These are phyloP conservation scores for Hypoxylon sp. DNA, from an alignment of 2,329 filamentous ascomycete genomes.

Conservation along the genomic window DNA sequence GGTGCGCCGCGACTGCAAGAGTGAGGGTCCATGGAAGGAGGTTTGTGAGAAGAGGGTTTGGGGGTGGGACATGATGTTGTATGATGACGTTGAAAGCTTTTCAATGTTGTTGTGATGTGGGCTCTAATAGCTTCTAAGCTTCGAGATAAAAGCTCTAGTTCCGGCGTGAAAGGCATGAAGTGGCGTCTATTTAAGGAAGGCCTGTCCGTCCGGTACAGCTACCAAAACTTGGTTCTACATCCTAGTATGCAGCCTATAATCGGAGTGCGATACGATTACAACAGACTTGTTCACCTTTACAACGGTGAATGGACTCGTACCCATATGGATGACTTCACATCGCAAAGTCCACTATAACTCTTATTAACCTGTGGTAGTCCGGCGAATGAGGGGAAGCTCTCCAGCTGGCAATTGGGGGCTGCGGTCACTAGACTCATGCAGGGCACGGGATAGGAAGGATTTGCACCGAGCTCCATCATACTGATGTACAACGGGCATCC, in stretches of 20 bases:
- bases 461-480: slow-evolving; percentile 27
- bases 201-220: not conserved
- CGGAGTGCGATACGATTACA: slow-evolving; percentile 22
- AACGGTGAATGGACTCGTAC: slow-evolving; percentile 8
- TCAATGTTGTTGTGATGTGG: no score
- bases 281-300: not conserved
- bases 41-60: slow-evolving; percentile 56
- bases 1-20: slow-evolving; percentile 53
- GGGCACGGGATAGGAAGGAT: slow-evolving; percentile 30
- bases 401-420: not conserved
- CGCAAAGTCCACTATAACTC: slow-evolving; percentile 23
- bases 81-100: not conserved
- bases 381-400: slow-evolving; percentile 34
- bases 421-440: slow-evolving; percentile 34
- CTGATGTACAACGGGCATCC: slow-evolving; percentile 13
- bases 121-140: not conserved
- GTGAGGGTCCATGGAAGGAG: slow-evolving; percentile 53
- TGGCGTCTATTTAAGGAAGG: slow-evolving; percentile 14
- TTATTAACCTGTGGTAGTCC: slow-evolving; percentile 1
- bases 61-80: slow-evolving; percentile 64
- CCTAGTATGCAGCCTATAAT: slow-evolving; percentile 14
- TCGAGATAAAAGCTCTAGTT: not conserved
- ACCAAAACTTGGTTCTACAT: slow-evolving; percentile 4
- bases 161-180: not conserved
- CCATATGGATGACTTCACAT: slow-evolving; percentile 14